Conservation (phyloP, 1,284 basidiomycete genomes). For the Leccinum subrobustum region DNA sequence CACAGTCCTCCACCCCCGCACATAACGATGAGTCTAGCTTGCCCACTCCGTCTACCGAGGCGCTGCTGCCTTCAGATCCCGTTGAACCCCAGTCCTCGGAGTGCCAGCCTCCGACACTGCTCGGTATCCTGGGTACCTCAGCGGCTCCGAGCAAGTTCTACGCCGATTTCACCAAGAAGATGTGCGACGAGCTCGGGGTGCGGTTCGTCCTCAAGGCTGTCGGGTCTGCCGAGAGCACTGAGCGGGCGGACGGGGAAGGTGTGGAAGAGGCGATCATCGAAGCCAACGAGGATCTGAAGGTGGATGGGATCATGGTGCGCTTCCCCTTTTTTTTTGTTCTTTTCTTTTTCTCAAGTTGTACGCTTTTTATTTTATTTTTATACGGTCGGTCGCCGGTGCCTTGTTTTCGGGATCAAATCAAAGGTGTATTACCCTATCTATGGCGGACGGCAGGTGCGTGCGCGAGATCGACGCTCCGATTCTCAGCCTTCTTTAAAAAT, state of each 20-base stretch:
- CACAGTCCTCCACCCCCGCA: background rate
- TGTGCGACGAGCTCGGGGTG: slow-evolving; percentile 88
- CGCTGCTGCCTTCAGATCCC: background rate
- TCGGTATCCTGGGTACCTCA: slow-evolving; percentile 90
- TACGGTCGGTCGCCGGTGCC: background rate
- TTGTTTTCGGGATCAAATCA: background rate
- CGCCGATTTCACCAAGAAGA: slow-evolving; percentile 91
- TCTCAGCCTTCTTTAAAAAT: background rate
- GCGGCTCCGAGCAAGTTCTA: slow-evolving; percentile 88
- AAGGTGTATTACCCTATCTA: slow-evolving; percentile 94
- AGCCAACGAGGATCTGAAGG: slow-evolving; percentile 82
- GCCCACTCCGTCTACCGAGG: background rate
- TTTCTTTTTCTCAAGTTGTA: background rate
- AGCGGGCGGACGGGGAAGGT: slow-evolving; percentile 55
- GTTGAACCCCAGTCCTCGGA: background rate
- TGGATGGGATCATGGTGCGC: slow-evolving; percentile 95
- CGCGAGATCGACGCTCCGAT: background rate
- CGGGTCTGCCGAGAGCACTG: slow-evolving; percentile 57
- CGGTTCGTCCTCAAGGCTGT: slow-evolving; percentile 79
- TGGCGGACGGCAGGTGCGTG: slow-evolving; percentile 74
- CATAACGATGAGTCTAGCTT: background rate
- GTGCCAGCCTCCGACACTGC: slow-evolving; percentile 53
- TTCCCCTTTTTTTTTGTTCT: background rate
- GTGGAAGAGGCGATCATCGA: slow-evolving; percentile 95
- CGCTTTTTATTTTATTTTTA: background rate